Evolutionary conservation across 495 filamentous ascomycete species (phyloP).

Genomic region (Apodospora peruviana): DNA sequence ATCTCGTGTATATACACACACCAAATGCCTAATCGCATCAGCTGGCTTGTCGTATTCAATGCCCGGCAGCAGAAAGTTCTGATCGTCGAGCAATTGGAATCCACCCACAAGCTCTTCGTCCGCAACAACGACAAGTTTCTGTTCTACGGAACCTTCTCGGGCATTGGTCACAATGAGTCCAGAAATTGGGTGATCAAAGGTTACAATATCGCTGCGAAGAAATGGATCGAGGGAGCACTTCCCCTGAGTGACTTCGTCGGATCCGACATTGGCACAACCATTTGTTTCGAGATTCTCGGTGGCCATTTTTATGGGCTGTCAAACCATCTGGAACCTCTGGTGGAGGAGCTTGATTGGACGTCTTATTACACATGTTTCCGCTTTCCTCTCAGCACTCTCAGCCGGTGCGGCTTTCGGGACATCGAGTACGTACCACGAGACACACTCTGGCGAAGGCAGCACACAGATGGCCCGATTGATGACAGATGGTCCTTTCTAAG

Average conservation of each 20-base stretch:
- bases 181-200: constrained; percentile 58
- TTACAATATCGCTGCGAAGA: constrained; percentile 37
- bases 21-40: constrained; percentile 26
- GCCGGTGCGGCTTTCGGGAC: constrained; percentile 23
- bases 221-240: constrained; percentile 32
- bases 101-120: constrained; percentile 56
- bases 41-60: constrained; percentile 57
- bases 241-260: constrained; percentile 52
- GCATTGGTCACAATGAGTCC: constrained; percentile 42
- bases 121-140: constrained; percentile 60
- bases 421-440: constrained; percentile 30
- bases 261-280: constrained; percentile 58
- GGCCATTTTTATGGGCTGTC: constrained; percentile 69
- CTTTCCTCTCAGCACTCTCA: constrained; percentile 46
- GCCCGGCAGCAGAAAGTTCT: constrained; percentile 38
- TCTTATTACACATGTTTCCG: constrained; percentile 69
- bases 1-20: constrained; percentile 51
- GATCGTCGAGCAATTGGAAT: constrained; percentile 34
- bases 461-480: constrained; percentile 70
- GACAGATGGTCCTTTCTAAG: constrained; percentile 69
- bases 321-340: constrained; percentile 57
- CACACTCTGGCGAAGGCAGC: constrained; percentile 60
- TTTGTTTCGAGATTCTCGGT: constrained; percentile 67
- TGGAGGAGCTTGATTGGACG: constrained; percentile 61
- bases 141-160: constrained; percentile 61